phyloP scores from a whole-genome alignment of 768 basidiomycete genomes.

The Mycena epipterygia region DNA sequence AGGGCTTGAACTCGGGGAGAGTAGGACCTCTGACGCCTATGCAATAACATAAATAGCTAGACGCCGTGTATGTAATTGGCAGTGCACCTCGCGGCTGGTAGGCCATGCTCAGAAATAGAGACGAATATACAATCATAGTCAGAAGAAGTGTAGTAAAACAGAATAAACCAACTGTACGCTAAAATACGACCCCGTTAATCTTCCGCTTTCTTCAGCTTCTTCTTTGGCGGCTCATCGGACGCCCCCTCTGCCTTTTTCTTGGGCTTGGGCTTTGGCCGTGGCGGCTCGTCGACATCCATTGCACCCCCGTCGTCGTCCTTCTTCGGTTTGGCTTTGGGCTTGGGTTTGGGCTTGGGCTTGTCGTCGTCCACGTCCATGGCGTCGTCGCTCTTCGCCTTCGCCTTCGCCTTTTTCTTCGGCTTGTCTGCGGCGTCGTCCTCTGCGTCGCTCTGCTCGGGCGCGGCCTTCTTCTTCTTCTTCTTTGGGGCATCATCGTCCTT shows the following conservation, averaged over 20 bases:
- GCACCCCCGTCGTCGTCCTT: conserved; percentile 52
- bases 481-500: conserved; percentile 49
- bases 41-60: too few relatives aligned
- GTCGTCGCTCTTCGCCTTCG: conserved; percentile 43
- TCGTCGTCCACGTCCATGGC: conserved; percentile 58
- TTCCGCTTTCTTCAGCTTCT: conserved; percentile 73
- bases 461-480: conserved; percentile 60
- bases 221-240: conserved; percentile 75
- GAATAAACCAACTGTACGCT: neutral
- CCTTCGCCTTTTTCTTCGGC: conserved; percentile 50
- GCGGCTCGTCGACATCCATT: conserved; percentile 53
- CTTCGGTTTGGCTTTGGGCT: conserved; percentile 64
- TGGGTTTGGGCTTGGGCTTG: conserved; percentile 59
- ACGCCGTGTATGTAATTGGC: too few relatives aligned
- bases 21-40: too few relatives aligned
- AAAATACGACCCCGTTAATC: conserved; percentile 12
- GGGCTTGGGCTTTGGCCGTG: conserved; percentile 57
- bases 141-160: neutral
- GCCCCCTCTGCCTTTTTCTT: conserved; percentile 55
- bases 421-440: conserved; percentile 46
- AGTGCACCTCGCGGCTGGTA: too few relatives aligned
- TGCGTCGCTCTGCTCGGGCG: conserved; percentile 50
- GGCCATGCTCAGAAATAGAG: too few relatives aligned
- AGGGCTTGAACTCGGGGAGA: too few relatives aligned
- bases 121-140: neutral